Percentiles rank a stretch among this genome's conserved stretches.
Evolutionary conservation across 345 rosid species (phyloP).

Genomic region (Crucihimalaya himalaica): DNA sequence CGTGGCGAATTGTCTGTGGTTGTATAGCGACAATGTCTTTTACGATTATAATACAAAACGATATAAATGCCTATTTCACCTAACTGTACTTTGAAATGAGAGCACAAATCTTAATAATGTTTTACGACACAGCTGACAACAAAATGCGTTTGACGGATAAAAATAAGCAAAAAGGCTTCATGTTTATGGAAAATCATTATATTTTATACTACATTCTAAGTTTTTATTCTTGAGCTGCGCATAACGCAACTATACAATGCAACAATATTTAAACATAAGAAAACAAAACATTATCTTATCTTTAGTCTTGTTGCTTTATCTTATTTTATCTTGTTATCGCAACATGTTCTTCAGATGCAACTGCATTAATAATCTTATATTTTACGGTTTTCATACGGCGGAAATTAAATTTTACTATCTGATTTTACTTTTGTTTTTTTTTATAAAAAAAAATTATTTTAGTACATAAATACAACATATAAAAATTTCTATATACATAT

Average conservation of each 20-base stretch:
- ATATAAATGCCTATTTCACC: not conserved
- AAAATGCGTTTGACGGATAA: not conserved
- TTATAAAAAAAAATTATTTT: too few species aligned
- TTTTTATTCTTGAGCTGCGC: not conserved
- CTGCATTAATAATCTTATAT: not conserved
- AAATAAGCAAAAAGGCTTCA: not conserved
- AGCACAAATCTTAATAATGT: not conserved
- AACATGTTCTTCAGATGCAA: slow-evolving; percentile 9
- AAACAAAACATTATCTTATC: slow-evolving; percentile 35
- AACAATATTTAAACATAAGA: not conserved
- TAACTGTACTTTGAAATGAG: not conserved
- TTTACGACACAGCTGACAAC: not conserved
- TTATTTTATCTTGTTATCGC: not conserved
- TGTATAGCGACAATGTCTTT: not conserved
- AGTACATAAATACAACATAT: not conserved
- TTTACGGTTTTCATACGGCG: not conserved
- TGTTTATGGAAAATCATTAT: not conserved
- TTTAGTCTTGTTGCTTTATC: not conserved
- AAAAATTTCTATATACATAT: not conserved
- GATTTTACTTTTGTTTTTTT: not conserved
- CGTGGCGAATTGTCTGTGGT: not conserved
- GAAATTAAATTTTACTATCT: not conserved
- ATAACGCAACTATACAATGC: slow-evolving; percentile 1
- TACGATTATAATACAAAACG: not conserved
- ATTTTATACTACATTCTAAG: not conserved